Percentiles rank a stretch among this genome's conserved stretches.
These are phyloP conservation scores for Pseudozyma pruni DNA, from an alignment of 1,284 basidiomycete genomes.

Conservation along the genomic window DNA sequence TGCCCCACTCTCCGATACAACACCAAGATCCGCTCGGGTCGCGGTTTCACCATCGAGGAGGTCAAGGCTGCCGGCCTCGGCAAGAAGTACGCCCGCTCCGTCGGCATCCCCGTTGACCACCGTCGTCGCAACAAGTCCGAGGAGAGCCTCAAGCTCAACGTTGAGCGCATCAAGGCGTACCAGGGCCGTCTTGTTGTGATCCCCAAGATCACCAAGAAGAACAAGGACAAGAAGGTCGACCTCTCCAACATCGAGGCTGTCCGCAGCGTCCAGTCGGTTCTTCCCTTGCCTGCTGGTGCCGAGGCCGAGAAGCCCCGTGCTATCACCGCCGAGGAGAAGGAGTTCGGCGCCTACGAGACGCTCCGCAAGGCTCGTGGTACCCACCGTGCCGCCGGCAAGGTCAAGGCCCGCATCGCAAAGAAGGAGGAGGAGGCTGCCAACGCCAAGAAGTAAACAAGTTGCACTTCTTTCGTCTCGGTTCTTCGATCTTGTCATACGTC, in stretches of 20 bases:
- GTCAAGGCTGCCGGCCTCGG: conserved; percentile 96
- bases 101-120: conserved; percentile 97
- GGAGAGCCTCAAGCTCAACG: conserved; percentile 95
- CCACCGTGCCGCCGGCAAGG: conserved; percentile 85
- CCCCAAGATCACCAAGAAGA: conserved; percentile 80
- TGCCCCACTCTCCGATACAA: conserved; percentile 98
- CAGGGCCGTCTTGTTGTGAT: conserved; percentile 82
- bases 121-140: conserved; percentile 95
- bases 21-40: conserved; percentile 94
- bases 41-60: conserved; percentile 94
- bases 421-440: conserved; percentile 90
- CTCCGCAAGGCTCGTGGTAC: conserved; percentile 87
- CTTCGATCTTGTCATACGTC: conserved; percentile 8
- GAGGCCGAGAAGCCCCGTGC: conserved; percentile 85
- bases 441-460: conserved; percentile 84
- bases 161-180: conserved; percentile 94
- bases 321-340: conserved; percentile 91
- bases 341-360: conserved; percentile 82
- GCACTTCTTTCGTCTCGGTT: not conserved
- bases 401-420: conserved; percentile 76
- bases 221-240: conserved; percentile 84
- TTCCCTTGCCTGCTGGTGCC: conserved; percentile 75
- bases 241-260: conserved; percentile 85
- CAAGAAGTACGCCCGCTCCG: conserved; percentile 89
- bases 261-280: conserved; percentile 70